A percentile compares a stretch with the other conserved stretches of the same genome.
Evolutionary conservation across 2,329 filamentous ascomycete genomes (phyloP).

Genomic region (Mycogone perniciosa): DNA sequence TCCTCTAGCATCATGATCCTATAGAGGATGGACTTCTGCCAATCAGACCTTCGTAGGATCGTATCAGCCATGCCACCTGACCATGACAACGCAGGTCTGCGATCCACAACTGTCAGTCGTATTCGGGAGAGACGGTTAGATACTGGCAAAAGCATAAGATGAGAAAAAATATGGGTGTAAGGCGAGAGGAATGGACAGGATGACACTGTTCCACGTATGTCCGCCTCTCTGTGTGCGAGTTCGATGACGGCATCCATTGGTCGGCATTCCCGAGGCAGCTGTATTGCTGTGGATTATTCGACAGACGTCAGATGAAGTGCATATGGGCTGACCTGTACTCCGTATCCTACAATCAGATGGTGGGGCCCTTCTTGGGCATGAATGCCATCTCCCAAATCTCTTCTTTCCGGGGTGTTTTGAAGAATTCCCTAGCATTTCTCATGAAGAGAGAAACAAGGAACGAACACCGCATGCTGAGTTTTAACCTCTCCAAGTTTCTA

Average conservation of each 20-base stretch:
- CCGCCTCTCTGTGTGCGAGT: constrained; percentile 8
- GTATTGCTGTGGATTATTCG: constrained; percentile 10
- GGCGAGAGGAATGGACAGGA: constrained; percentile 11
- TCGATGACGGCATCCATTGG: constrained; percentile 8
- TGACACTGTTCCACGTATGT: constrained; percentile 13
- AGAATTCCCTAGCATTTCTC: neutral
- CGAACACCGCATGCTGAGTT: neutral
- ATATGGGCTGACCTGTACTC: constrained; percentile 5
- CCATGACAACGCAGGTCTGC: constrained; percentile 10
- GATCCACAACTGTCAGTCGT: constrained; percentile 9
- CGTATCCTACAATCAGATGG: constrained; percentile 1
- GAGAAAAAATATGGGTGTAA: constrained; percentile 4
- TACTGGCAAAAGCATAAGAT: neutral
- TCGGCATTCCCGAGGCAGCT: neutral
- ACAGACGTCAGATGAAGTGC: constrained; percentile 14
- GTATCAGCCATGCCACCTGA: constrained; percentile 11
- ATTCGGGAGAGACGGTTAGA: neutral
- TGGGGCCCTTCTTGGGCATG: constrained; percentile 10
- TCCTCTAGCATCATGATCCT: neutral
- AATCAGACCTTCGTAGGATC: constrained; percentile 5
- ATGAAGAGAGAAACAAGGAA: neutral
- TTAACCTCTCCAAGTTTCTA: neutral
- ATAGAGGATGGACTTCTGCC: neutral
- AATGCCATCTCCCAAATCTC: constrained; percentile 8
- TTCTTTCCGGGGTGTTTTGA: neutral